Evolutionary conservation across 2,329 filamentous ascomycete genomes (phyloP), one percentile per base, ranked within the genome.

Genomic region (Diaporthe helianthi): DNA sequence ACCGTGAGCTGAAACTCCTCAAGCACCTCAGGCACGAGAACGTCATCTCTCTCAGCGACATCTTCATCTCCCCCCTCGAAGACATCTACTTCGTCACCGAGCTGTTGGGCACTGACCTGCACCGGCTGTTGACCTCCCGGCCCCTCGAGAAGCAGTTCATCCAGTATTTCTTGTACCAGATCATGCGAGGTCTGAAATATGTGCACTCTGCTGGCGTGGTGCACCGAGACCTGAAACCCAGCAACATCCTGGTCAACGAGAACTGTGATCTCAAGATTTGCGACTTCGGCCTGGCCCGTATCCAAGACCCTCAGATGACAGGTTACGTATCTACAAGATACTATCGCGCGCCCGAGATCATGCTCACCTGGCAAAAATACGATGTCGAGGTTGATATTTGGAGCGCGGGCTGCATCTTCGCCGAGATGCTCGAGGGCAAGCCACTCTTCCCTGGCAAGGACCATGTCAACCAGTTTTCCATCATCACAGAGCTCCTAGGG

Each of bases 311-410:
- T 44, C 96, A 99, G 83, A 99, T 99, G 96, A 99, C 96, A 51
- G 96, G 96, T 75, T 99, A 99, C 79, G 96, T 99, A 71, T 98
- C 96, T 58, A 99, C 96, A 72, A 88, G 96, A 86, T 99, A 99
- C 86, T 99, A 99, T 87, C 91, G 96, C 77, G 96, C 96, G 10
- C 96, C 96, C 22, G 96, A 99, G 82, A 99, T 99, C 79, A 99
- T 99, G 96, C 93, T 99, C 79, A 98, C 96, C 73, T 99, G 96
- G 96, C 96, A 99, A 85, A 99, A 99, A 84, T 99, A 99, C 83
- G 96, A 99, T 76, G 91, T 98, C 58, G 96, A 98, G 83, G 96
- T 99, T 69, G 96, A 99, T 80, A 97, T 99, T 79, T 99, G 96
- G 96, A 98, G 96, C 79, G 95, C 95, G 22, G 96, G 96, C 71